phyloP scores from a whole-genome alignment of 1,284 basidiomycete genomes.

The Sanghuangporus baumii region DNA sequence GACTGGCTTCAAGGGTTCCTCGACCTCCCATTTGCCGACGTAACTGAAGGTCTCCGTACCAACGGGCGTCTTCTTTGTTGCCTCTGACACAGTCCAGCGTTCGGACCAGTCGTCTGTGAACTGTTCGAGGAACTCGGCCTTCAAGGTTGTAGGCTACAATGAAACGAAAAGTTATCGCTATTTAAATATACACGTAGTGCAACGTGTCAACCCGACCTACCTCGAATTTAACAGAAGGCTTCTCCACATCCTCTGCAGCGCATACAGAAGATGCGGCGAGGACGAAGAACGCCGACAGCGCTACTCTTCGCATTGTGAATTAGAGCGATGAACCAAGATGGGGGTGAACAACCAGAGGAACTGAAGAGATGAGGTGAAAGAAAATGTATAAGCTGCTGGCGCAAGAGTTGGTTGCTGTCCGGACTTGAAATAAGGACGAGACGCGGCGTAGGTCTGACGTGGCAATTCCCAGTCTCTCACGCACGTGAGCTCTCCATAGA shows the following conservation, averaged over 20 bases:
- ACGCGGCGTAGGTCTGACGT: constrained; percentile 1
- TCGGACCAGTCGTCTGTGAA: constrained; percentile 89
- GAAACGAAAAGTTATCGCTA: constrained; percentile 1
- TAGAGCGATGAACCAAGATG: constrained; percentile 57
- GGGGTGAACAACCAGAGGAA: constrained; percentile 20
- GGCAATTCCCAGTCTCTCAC: constrained; percentile 1
- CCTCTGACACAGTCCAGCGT: constrained; percentile 95
- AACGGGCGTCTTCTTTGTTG: constrained; percentile 94
- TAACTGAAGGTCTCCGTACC: constrained; percentile 94
- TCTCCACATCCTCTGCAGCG: constrained; percentile 34
- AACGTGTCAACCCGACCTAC: constrained; percentile 33
- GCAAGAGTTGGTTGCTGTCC: constrained; percentile 31
- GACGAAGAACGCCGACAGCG: constrained; percentile 66
- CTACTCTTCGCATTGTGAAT: constrained; percentile 74
- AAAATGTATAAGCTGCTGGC: constrained; percentile 29
- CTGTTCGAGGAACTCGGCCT: constrained; percentile 96
- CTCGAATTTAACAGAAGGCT: constrained; percentile 63
- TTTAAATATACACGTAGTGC: not conserved
- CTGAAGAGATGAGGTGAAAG: constrained; percentile 23
- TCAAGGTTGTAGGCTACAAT: constrained; percentile 69
- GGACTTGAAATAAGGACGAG: constrained; percentile 5
- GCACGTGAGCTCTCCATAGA: constrained; percentile 3
- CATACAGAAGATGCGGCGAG: constrained; percentile 53
- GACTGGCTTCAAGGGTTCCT: constrained; percentile 73
- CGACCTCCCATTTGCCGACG: constrained; percentile 95